Conservation (phyloP, 805 yeast genomes). For the Wickerhamomyces chambardii region DNA sequence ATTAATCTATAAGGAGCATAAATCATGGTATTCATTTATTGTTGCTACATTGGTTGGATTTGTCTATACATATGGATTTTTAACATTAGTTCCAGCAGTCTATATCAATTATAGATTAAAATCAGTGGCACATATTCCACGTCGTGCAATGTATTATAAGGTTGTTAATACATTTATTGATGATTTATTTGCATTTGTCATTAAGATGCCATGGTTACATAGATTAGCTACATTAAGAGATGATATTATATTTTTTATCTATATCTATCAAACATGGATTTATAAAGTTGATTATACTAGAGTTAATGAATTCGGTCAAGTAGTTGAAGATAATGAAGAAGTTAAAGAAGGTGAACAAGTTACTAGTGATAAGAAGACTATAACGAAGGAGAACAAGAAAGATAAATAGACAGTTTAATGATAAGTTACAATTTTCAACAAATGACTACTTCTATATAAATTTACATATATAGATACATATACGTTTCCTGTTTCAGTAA, state of each 20-base stretch:
- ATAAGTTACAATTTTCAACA: too few relatives aligned
- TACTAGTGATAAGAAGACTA: too few relatives aligned
- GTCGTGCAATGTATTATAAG: constrained; percentile 30
- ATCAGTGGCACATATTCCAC: constrained; percentile 32
- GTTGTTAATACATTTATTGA: constrained; percentile 31
- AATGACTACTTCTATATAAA: too few relatives aligned
- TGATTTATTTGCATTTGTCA: constrained; percentile 30
- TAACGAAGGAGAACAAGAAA: not conserved
- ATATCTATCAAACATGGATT: constrained; percentile 29
- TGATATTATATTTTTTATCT: constrained; percentile 29
- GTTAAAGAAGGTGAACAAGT: constrained; percentile 11
- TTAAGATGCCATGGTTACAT: constrained; percentile 33
- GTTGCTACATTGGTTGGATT: constrained; percentile 29
- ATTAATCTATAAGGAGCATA: constrained; percentile 26
- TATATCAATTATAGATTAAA: constrained; percentile 32
- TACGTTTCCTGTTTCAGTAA: too few relatives aligned
- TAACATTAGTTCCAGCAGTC: constrained; percentile 28
- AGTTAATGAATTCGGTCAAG: constrained; percentile 28
- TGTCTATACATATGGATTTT: constrained; percentile 32
- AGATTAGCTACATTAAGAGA: constrained; percentile 31
- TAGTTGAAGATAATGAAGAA: constrained; percentile 18
- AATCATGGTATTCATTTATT: constrained; percentile 32
- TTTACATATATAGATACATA: too few relatives aligned
- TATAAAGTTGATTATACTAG: constrained; percentile 30
- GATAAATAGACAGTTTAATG: not conserved